These are phyloP conservation scores for Macrolepiota dolichaula DNA, from an alignment of 768 basidiomycete species.

Conservation along the genomic window DNA sequence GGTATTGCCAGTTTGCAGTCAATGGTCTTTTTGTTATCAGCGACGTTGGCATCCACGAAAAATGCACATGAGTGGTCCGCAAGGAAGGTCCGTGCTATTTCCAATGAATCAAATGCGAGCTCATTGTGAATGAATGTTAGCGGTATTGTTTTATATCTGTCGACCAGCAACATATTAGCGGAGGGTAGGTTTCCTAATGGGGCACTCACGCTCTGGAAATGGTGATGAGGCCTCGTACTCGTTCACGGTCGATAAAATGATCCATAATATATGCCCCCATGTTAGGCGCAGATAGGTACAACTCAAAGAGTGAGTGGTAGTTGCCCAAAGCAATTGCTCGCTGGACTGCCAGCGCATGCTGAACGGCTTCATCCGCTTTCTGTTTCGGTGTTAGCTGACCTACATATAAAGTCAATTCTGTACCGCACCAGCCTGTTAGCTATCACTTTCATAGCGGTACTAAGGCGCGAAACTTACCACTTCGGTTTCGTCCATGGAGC, in stretches of 20 bases:
- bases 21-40: constrained; percentile 61
- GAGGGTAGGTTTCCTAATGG: background rate
- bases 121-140: constrained; percentile 75
- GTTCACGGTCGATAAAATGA: constrained; percentile 92
- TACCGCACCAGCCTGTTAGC: background rate
- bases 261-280: constrained; percentile 99
- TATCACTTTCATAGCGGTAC: background rate
- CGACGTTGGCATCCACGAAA: constrained; percentile 61
- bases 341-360: constrained; percentile 88
- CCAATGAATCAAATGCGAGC: constrained; percentile 75
- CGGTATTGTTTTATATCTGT: constrained; percentile 80
- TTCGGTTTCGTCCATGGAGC: constrained; percentile 88
- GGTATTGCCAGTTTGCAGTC: constrained; percentile 67
- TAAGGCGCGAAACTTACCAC: constrained; percentile 55
- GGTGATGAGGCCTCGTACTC: constrained; percentile 79
- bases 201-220: constrained; percentile 88
- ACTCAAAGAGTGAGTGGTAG: constrained; percentile 87
- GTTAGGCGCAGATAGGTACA: constrained; percentile 83
- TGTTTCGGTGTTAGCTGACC: constrained; percentile 95
- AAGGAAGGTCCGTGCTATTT: constrained; percentile 68
- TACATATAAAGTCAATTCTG: constrained; percentile 95
- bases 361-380: constrained; percentile 75
- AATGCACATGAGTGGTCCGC: constrained; percentile 60
- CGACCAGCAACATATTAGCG: constrained; percentile 6
- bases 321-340: constrained; percentile 89